phyloP scores from a whole-genome alignment of 2,329 filamentous ascomycete genomes.

The Verticillium zaregamsianum region DNA sequence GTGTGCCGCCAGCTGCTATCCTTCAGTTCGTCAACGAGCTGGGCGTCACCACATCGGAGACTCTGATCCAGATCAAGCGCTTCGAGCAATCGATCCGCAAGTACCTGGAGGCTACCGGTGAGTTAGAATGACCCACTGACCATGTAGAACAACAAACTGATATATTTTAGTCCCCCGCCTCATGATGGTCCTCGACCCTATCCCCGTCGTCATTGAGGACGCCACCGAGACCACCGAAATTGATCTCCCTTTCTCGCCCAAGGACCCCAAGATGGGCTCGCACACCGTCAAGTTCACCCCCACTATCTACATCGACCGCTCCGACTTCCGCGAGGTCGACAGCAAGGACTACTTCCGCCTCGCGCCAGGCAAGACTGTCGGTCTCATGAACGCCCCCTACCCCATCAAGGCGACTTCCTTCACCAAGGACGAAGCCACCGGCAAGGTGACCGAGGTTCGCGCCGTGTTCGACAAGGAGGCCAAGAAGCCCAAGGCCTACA shows the following conservation, averaged over 20 bases:
- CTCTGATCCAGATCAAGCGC: slow-evolving; percentile 74
- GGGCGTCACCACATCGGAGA: slow-evolving; percentile 78
- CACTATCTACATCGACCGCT: slow-evolving; percentile 79
- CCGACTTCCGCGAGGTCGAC: slow-evolving; percentile 73
- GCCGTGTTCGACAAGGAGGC: slow-evolving; percentile 64
- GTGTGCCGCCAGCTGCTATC: slow-evolving; percentile 83
- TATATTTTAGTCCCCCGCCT: slow-evolving; percentile 64
- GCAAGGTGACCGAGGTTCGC: slow-evolving; percentile 62
- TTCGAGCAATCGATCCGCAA: slow-evolving; percentile 82
- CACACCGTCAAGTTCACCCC: slow-evolving; percentile 64
- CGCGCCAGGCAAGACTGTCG: slow-evolving; percentile 72
- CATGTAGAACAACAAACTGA: not conserved
- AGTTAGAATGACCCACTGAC: not conserved
- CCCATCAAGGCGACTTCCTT: slow-evolving; percentile 69
- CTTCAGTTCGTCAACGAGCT: slow-evolving; percentile 88
- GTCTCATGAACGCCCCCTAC: slow-evolving; percentile 67
- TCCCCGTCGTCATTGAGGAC: slow-evolving; percentile 79
- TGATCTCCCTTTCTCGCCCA: slow-evolving; percentile 76
- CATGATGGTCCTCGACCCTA: slow-evolving; percentile 83
- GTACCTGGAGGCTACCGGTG: slow-evolving; percentile 72
- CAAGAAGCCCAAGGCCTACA: slow-evolving; percentile 73
- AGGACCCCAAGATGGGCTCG: slow-evolving; percentile 64
- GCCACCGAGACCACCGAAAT: slow-evolving; percentile 59
- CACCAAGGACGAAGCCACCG: slow-evolving; percentile 60
- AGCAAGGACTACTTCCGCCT: slow-evolving; percentile 76